Evolutionary conservation across 2,329 filamentous ascomycete genomes (phyloP), one percentile per base, ranked within the genome.

Genomic region (Trichoderma sp.): DNA sequence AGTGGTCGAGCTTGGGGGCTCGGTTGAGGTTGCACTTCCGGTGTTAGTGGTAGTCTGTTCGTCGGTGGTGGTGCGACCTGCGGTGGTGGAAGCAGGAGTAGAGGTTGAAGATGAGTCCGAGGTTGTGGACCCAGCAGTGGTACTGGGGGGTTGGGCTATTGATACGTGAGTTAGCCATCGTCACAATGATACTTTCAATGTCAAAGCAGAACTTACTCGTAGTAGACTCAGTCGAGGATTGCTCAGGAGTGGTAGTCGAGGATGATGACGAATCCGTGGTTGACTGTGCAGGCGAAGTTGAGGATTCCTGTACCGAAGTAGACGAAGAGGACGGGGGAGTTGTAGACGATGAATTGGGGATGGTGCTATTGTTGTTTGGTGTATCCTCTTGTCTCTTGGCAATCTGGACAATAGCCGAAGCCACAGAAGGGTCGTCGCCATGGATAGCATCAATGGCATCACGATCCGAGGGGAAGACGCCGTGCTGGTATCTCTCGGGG

Each of bases 401-500:
- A 71, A 94, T 82, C 71, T 89, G 87, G 70, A 91, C 85, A 74
- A 93, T 83, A 72, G 88, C 87, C 11, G 86, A 88, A 21, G 90
- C 90, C 47, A 92, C 83, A 47, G 86, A 84, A 26, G 89, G 86
- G 77, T 93, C 86, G 74, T 87, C 86, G 57, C 84, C 83, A 81
- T 90, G 87, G 32, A 92, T 85, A 39, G 86, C 88, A 79, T 92
- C 88, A 70, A 92, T 84, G 30, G 90, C 90, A 12, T 86, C 84
- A 75, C 85, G 86, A 77, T 92, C 91, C 74, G 89, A 88, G 74
- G 88, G 85, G 79, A 90, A 92, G 71, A 93, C 86, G 72, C 91
- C 91, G 77, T 92, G 87, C 78, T 89, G 87, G 81, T 90, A 93
- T 77, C 88, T 88, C 62, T 86, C 85, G 60, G 88, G 86, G 69